These are phyloP conservation scores for Obelidium mucronatum DNA, from an alignment of 192 early-diverging fungal species.

Conservation along the genomic window DNA sequence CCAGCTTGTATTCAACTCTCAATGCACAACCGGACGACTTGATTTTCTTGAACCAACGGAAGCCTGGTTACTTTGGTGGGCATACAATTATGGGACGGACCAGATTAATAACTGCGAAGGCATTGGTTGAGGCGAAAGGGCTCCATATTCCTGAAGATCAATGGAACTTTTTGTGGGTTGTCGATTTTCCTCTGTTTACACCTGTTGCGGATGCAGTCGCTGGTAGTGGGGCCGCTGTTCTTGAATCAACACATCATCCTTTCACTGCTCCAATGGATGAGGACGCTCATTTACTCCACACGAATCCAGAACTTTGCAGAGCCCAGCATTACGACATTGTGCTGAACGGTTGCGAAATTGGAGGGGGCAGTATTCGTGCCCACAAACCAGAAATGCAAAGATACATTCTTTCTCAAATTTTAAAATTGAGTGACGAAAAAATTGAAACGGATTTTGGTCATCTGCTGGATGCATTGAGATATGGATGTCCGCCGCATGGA, in stretches of 20 bases:
- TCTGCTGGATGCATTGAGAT: constrained; percentile 78
- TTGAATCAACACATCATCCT: constrained; percentile 85
- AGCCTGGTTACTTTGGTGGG: constrained; percentile 48
- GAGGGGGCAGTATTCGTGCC: constrained; percentile 88
- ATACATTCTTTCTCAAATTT: constrained; percentile 75
- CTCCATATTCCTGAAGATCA: background rate
- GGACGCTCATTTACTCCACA: constrained; percentile 70
- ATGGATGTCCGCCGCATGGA: constrained; percentile 90
- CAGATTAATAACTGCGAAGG: constrained; percentile 45
- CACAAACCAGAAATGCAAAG: constrained; percentile 80
- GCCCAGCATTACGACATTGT: constrained; percentile 93
- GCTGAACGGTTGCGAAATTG: constrained; percentile 90
- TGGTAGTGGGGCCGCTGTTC: constrained; percentile 19
- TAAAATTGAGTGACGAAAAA: constrained; percentile 52
- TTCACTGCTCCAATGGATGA: constrained; percentile 83
- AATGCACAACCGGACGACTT: constrained; percentile 61
- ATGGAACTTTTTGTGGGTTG: constrained; percentile 84
- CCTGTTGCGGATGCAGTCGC: constrained; percentile 62
- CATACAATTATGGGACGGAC: constrained; percentile 57
- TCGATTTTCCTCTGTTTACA: constrained; percentile 89
- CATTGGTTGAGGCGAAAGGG: constrained; percentile 21
- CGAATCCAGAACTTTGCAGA: constrained; percentile 59
- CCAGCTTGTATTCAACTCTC: background rate
- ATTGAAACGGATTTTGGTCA: constrained; percentile 70
- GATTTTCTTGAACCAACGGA: constrained; percentile 61